Base-by-base conservation (phyloP, 2,329 filamentous ascomycete genomes). In the Colletotrichum sidae region DNA sequence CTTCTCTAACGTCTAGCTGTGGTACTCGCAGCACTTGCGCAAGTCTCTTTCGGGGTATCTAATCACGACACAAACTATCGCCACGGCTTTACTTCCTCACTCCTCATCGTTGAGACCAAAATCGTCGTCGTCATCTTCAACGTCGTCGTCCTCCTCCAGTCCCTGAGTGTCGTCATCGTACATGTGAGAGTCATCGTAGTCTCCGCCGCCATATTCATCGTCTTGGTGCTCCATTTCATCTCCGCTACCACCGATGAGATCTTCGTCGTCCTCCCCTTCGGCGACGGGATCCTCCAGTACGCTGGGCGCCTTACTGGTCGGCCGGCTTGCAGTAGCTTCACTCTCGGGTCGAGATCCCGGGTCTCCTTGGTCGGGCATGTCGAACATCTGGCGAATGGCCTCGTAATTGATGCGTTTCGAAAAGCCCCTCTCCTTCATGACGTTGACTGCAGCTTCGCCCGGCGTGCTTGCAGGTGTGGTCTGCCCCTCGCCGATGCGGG, bases 351-450 rank as follows among this genome's bases (percentile, higher is more conserved):
- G 81, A 33, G 84, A 86, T 0, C 84, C 85, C 0, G 83, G 80
- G 0, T 81, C 83, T 2, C 73, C 76, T 39, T 75, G 74, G 68
- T 80, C 78, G 25, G 77, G 75, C 69, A 79, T 75, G 70, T 85
- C 82, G 67, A 90, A 89, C 33, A 90, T 81, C 64, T 81, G 84
- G 49, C 83, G 80, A 68, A 90, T 85, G 42, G 84, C 86, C 58
- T 87, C 85, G 75, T 93, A 93, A 70, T 93, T 92, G 73, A 94
- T 91, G 72, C 92, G 90, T 76, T 89, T 91, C 68, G 89, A 92
- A 77, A 89, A 91, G 0, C 86, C 86, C 50, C 90, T 83, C 60
- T 88, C 86, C 75, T 91, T 90, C 74, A 92, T 81, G 69, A 90
- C 90, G 60, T 87, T 85, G 67, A 87, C 83, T 12, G 90, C 90